A percentile compares a stretch with the other conserved stretches of the same genome.
phyloP scores from a whole-genome alignment of 208 protist genomes.

The Trypanosomatidae sp. region DNA sequence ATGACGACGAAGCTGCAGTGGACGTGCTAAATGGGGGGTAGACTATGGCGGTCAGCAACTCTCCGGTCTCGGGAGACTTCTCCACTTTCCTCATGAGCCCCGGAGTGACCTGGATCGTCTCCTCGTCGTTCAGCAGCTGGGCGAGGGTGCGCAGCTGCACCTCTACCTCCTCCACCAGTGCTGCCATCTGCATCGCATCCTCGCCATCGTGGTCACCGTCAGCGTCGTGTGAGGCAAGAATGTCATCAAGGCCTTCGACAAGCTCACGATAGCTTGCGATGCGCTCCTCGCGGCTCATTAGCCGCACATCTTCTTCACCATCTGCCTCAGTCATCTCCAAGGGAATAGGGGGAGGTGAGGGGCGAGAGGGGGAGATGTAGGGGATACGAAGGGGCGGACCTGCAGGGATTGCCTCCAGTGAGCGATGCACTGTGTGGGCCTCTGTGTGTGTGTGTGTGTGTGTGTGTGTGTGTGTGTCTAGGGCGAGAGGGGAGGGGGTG shows the following conservation, averaged over 20 bases:
- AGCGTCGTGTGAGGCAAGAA: slow-evolving; percentile 16
- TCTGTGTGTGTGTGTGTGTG: not conserved
- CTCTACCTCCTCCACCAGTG: slow-evolving; percentile 50
- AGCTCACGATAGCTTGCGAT: slow-evolving; percentile 32
- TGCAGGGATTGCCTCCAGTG: not conserved
- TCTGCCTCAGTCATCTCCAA: not conserved
- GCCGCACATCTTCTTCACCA: slow-evolving; percentile 25
- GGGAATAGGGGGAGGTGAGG: not conserved
- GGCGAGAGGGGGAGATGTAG: not conserved
- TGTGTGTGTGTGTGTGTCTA: not conserved
- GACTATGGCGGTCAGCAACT: slow-evolving; percentile 18
- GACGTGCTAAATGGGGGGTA: not conserved
- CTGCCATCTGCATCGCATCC: slow-evolving; percentile 41
- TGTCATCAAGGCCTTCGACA: slow-evolving; percentile 25
- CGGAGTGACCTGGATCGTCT: slow-evolving; percentile 44
- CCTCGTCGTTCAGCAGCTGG: slow-evolving; percentile 53
- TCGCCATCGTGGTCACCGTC: slow-evolving; percentile 21
- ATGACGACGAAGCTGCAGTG: not conserved
- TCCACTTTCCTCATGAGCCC: slow-evolving; percentile 29
- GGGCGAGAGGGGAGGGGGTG: not conserved
- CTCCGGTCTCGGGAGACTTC: slow-evolving; percentile 11
- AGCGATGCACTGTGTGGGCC: not conserved
- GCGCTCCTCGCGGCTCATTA: slow-evolving; percentile 28
- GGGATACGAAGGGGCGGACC: not conserved
- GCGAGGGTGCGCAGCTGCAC: slow-evolving; percentile 41